Base-by-base conservation (phyloP, 1,139 yeast genomes). In the Debaryomyces sp. region DNA sequence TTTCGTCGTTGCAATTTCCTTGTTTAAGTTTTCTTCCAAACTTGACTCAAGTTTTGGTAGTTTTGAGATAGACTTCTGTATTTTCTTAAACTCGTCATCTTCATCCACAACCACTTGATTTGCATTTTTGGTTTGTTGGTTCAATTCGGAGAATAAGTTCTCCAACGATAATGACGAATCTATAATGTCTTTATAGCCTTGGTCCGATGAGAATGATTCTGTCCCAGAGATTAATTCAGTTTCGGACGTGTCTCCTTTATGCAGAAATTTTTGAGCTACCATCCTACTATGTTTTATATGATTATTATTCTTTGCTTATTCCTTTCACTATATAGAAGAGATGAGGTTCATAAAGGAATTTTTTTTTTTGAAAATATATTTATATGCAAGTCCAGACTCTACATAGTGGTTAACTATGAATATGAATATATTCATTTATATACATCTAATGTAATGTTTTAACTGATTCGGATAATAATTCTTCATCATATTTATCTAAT, bases 11-110 rank as follows among this genome's bases (percentile, higher is more conserved):
- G 38, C 39, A 6, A 50, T 50, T 24, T 52, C 50, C 24, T 49
- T 48, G 12, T 54, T 54, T 39, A 68, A 43, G 8, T 61, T 57
- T n/a, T 50, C 49, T 36, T 71, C 74, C 43, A 68, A 58, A 33
- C 59, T 58, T 21, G 70, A 62, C n/a, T 62, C 53, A 26, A 76
- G 67, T 47, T 72, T 70, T 9, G 81, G 81, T 32, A 76, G 62
- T 4, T 56, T 61, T 7, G 59, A 58, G 12, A 75, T 63, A 34
- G 68, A 54, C 30, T 59, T 54, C 43, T 70, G 69, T 43, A 75
- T 64, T 41, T 61, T 56, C 13, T 59, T 51, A 47, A 68, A 71
- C 41, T 66, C 69, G 29, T 62, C 66, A 7, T 56, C 58, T 10
- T 52, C 49, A 29, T 45, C 41, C 26, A 24, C 43, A 4, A 30